Percentiles rank a stretch among this genome's conserved stretches.
Conservation (phyloP, 768 basidiomycete genomes). For the Amanita polypyramis region DNA sequence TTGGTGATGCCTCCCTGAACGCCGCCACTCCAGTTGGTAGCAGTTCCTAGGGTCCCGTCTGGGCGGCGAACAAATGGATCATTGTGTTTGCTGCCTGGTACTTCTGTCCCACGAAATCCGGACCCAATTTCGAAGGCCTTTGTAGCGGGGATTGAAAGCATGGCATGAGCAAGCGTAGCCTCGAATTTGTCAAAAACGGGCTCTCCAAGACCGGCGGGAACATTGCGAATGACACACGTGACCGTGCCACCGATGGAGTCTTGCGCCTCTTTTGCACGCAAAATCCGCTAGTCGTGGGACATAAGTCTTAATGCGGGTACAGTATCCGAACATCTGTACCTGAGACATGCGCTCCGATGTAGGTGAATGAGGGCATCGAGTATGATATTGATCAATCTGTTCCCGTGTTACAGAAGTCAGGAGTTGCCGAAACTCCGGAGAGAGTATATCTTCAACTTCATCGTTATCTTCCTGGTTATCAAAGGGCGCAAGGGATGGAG, state of each 20-base stretch:
- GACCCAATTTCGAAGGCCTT: conserved; percentile 98
- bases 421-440: conserved; percentile 74
- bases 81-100: conserved; percentile 90
- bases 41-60: conserved; percentile 70
- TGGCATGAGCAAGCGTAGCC: conserved; percentile 90
- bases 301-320: background rate
- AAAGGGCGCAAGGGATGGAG: conserved; percentile 25
- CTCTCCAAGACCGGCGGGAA: conserved; percentile 89
- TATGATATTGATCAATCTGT: conserved; percentile 78
- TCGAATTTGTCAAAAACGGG: conserved; percentile 99
- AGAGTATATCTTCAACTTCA: conserved; percentile 62
- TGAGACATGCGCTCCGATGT: conserved; percentile 88
- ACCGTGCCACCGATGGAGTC: conserved; percentile 99
- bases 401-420: conserved; percentile 74
- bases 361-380: conserved; percentile 83
- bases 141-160: conserved; percentile 98
- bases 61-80: conserved; percentile 64
- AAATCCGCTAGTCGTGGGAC: conserved; percentile 55
- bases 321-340: conserved; percentile 29
- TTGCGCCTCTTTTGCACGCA: conserved; percentile 79
- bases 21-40: conserved; percentile 94
- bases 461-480: conserved; percentile 43
- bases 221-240: conserved; percentile 89
- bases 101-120: conserved; percentile 90
- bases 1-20: conserved; percentile 98